phyloP scores from a whole-genome alignment of 495 filamentous ascomycete genomes.

The Podospora fimiseda region DNA sequence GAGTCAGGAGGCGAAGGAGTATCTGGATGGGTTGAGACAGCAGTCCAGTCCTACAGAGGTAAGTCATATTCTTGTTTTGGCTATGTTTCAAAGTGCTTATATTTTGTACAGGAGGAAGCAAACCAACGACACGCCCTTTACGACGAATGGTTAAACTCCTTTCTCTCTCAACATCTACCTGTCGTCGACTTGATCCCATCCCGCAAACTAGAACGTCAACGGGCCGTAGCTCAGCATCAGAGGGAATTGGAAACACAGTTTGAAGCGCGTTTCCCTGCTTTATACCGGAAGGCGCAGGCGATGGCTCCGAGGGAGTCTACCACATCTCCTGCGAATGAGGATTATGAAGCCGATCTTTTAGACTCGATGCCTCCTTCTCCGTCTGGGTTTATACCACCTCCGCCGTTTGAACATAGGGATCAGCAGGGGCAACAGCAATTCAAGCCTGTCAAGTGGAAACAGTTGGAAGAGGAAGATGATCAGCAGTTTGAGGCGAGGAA shows the following conservation, averaged over 20 bases:
- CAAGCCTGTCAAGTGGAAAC: conserved; percentile 20
- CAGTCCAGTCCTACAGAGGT: conserved; percentile 27
- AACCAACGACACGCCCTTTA: conserved; percentile 23
- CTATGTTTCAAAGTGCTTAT: no score
- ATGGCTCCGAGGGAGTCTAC: conserved; percentile 16
- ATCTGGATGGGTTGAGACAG: conserved; percentile 34
- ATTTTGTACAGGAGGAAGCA: conserved; percentile 35
- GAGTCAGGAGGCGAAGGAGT: conserved; percentile 35
- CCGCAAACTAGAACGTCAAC: conserved; percentile 32
- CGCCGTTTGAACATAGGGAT: conserved; percentile 9
- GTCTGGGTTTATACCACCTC: conserved; percentile 4
- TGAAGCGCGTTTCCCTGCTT: conserved; percentile 25
- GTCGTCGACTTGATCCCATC: conserved; percentile 28
- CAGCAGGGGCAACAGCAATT: not conserved
- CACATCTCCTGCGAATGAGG: conserved; percentile 13
- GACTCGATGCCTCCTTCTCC: not conserved
- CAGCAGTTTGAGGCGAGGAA: conserved; percentile 13
- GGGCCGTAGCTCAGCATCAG: conserved; percentile 34
- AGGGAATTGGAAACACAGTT: conserved; percentile 36
- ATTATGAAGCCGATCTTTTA: not conserved
- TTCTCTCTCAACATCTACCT: conserved; percentile 31
- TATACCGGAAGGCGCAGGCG: conserved; percentile 31
- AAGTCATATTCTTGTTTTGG: conserved; percentile 10
- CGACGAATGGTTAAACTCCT: conserved; percentile 31
- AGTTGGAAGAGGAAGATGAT: conserved; percentile 7